A percentile compares a stretch with the other conserved stretches of the same genome.
These are phyloP conservation scores for Geranomyces michiganensis DNA, from an alignment of 192 early-diverging fungal genomes.

Conservation along the genomic window DNA sequence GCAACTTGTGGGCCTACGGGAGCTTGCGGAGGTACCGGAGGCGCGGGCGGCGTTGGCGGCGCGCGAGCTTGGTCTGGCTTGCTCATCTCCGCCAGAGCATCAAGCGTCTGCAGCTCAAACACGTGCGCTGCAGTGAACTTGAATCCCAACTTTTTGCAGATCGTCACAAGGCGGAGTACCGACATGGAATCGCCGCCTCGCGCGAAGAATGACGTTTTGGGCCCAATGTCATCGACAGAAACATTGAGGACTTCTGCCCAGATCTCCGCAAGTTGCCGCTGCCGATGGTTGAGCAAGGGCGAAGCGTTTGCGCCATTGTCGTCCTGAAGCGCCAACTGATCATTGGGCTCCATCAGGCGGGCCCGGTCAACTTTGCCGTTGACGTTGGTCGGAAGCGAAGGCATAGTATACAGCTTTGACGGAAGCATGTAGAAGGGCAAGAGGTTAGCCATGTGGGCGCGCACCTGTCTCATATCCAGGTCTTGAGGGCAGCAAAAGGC, in stretches of 20 bases:
- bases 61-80: too few relatives aligned
- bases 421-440: conserved; percentile 47
- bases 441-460: background rate
- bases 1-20: too few relatives aligned
- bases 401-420: conserved; percentile 18
- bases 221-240: conserved; percentile 6
- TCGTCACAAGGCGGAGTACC: conserved; percentile 13
- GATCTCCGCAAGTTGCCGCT: background rate
- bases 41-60: too few relatives aligned
- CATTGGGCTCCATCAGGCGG: too few relatives aligned
- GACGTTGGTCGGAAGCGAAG: conserved; percentile 32
- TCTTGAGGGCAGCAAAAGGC: conserved; percentile 33
- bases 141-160: background rate
- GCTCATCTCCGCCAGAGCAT: too few relatives aligned
- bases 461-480: conserved; percentile 9
- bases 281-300: too few relatives aligned
- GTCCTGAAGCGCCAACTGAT: too few relatives aligned
- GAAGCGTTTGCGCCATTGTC: too few relatives aligned
- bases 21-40: too few relatives aligned
- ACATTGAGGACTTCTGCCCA: background rate
- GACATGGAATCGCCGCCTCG: conserved; percentile 46
- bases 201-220: conserved; percentile 40
- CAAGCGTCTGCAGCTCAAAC: background rate
- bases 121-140: background rate
- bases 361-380: conserved; percentile 35